These are phyloP conservation scores for Parmales sp. DNA, from an alignment of 108 stramenopile genomes.

Conservation along the genomic window DNA sequence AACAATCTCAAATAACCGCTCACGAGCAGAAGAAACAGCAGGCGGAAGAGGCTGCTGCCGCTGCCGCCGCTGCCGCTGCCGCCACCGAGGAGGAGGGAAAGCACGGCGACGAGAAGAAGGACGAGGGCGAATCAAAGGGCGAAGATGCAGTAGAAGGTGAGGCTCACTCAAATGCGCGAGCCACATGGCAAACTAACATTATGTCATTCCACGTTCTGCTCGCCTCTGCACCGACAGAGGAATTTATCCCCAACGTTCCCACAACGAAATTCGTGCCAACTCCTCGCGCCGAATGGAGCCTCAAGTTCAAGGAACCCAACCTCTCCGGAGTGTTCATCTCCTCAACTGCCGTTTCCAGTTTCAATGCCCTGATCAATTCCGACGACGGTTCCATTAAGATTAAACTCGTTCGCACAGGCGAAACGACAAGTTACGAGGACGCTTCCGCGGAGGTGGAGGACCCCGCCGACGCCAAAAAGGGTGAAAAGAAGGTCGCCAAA, in stretches of 20 bases:
- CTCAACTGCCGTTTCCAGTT: background rate
- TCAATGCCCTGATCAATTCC: background rate
- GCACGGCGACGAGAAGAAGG: background rate
- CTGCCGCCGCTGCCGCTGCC: background rate
- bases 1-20: background rate
- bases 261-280: background rate
- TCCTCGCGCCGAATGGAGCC: background rate
- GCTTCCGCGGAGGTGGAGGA: background rate
- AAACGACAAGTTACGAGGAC: background rate
- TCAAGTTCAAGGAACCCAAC: background rate
- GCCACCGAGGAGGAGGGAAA: background rate
- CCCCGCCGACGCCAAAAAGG: conserved; percentile 4
- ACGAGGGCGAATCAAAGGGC: background rate
- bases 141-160: background rate
- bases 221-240: no score
- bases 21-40: conserved; percentile 1
- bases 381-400: background rate
- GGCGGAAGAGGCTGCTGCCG: background rate
- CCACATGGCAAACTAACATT: no score
- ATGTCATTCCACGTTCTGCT: no score
- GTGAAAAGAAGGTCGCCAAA: background rate
- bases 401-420: background rate
- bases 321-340: background rate
- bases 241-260: background rate
- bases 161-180: no score